These are phyloP conservation scores for Boletus reticuloceps DNA, from an alignment of 768 basidiomycete species.

Conservation along the genomic window DNA sequence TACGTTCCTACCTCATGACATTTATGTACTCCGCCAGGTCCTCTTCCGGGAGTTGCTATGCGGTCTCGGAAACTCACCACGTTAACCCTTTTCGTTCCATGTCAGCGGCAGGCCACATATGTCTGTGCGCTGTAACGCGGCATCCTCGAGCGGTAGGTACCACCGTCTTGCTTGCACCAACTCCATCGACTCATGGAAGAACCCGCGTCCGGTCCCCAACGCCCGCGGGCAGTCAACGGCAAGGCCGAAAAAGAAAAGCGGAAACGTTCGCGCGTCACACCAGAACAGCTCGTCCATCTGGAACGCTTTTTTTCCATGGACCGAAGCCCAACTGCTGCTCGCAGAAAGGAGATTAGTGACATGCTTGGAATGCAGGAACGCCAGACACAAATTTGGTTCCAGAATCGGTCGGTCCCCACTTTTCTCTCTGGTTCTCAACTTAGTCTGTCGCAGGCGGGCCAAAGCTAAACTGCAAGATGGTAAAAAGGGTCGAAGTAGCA, in stretches of 20 bases:
- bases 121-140: constrained; percentile 26
- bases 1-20: too few relatives aligned
- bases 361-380: constrained; percentile 80
- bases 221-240: constrained; percentile 30
- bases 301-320: constrained; percentile 69
- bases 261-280: constrained; percentile 76
- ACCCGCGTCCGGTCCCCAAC: constrained; percentile 35
- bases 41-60: constrained; percentile 31
- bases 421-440: background rate
- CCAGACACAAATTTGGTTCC: constrained; percentile 90
- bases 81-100: constrained; percentile 29
- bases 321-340: constrained; percentile 67
- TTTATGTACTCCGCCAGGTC: constrained; percentile 19
- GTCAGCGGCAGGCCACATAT: constrained; percentile 30
- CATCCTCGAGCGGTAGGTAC: constrained; percentile 16
- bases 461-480: constrained; percentile 74
- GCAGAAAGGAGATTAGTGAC: constrained; percentile 71
- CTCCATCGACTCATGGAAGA: constrained; percentile 27
- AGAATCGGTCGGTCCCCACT: constrained; percentile 53
- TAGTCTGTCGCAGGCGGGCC: constrained; percentile 53
- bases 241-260: constrained; percentile 53
- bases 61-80: constrained; percentile 23
- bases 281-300: constrained; percentile 74
- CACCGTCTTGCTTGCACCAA: constrained; percentile 24
- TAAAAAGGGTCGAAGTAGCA: constrained; percentile 42